These are phyloP conservation scores for Claviceps digitariae DNA, from an alignment of 2,329 filamentous ascomycete genomes.

Conservation along the genomic window DNA sequence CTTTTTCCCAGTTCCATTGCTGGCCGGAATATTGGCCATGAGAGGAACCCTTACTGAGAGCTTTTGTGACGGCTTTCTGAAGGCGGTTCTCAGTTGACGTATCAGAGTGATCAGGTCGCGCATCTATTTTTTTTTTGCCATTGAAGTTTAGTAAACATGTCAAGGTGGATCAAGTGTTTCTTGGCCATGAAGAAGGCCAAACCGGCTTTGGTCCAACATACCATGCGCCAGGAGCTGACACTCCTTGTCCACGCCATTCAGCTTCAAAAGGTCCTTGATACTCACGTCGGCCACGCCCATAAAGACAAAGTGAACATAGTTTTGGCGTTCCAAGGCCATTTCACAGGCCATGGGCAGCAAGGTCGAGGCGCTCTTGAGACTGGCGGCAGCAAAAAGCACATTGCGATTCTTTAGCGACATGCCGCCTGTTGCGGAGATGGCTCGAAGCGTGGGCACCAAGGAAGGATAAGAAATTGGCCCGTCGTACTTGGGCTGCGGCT, in stretches of 20 bases:
- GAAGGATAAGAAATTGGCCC: conserved; percentile 57
- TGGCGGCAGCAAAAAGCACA: conserved; percentile 68
- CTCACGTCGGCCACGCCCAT: conserved; percentile 60
- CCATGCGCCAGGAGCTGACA: conserved; percentile 55
- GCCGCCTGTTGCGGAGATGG: conserved; percentile 40
- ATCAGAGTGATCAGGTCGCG: conserved; percentile 57
- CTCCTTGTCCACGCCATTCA: conserved; percentile 63
- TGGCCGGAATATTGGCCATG: neutral
- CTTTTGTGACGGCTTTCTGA: conserved; percentile 47
- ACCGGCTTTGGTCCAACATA: conserved; percentile 17
- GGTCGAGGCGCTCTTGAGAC: conserved; percentile 55
- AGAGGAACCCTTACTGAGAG: conserved; percentile 37
- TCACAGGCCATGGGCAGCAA: conserved; percentile 75
- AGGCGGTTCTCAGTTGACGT: conserved; percentile 60
- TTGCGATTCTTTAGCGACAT: conserved; percentile 45
- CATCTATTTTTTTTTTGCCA: conserved; percentile 39
- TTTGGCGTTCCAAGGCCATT: conserved; percentile 59
- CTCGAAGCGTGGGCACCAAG: conserved; percentile 50
- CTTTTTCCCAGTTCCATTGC: neutral
- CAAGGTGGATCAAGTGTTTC: neutral
- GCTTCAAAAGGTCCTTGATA: conserved; percentile 52
- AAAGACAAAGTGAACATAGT: conserved; percentile 69
- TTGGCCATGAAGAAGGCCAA: no score
- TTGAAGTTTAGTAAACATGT: neutral
- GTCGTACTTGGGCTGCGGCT: conserved; percentile 33